Evolutionary conservation across 257 asterid genomes (phyloP).

Genomic region (Verbascum thapsus): DNA sequence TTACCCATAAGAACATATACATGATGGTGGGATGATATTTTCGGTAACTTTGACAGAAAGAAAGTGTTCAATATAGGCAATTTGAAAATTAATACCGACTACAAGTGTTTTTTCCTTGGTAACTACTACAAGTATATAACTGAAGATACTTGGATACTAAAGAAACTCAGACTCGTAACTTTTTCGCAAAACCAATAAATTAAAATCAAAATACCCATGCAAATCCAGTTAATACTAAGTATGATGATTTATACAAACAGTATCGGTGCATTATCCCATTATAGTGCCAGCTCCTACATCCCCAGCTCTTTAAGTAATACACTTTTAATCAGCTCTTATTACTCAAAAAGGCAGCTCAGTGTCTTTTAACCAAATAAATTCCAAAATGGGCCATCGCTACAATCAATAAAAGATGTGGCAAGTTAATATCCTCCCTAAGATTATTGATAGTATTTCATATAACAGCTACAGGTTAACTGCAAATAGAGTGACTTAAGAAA

Average conservation of each 20-base stretch:
- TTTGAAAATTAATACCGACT: slow-evolving; percentile 2
- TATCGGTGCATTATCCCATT: not conserved
- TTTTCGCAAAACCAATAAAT: not conserved
- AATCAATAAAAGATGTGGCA: slow-evolving; percentile 5
- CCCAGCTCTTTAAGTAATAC: not conserved
- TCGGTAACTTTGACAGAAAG: too few relatives aligned
- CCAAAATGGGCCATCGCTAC: not conserved
- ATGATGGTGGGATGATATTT: slow-evolving; percentile 5
- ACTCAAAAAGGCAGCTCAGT: not conserved
- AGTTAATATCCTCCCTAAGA: not conserved
- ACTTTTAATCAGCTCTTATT: not conserved
- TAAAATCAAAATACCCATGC: slow-evolving; percentile 2
- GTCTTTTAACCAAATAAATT: not conserved
- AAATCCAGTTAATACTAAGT: not conserved
- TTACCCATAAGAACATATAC: slow-evolving; percentile 22
- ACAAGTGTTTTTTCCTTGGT: too few relatives aligned
- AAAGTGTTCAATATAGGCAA: slow-evolving; percentile 25
- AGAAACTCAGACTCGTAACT: not conserved
- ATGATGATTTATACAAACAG: not conserved
- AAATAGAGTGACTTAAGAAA: not conserved
- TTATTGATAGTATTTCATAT: not conserved
- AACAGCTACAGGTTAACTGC: too few relatives aligned
- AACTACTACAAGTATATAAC: slow-evolving; percentile 2
- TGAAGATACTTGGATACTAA: not conserved
- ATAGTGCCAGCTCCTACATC: slow-evolving; percentile 1